A percentile compares a stretch with the other conserved stretches of the same genome.
phyloP scores from a whole-genome alignment of 768 basidiomycete species.

The Austroboletus eburneus region DNA sequence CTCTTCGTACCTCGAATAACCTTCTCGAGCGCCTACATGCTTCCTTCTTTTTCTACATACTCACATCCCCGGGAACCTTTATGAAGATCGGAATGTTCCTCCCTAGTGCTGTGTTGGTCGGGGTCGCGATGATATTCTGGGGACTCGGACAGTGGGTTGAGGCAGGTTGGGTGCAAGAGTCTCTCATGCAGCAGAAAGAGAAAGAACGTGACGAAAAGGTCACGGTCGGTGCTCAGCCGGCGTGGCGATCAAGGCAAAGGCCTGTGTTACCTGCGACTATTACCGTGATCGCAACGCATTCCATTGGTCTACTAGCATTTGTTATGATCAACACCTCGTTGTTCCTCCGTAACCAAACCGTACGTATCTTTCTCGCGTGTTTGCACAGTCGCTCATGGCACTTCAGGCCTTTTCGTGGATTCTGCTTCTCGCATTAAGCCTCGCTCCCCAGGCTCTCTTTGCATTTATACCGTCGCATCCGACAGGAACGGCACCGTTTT shows the following conservation, averaged over 20 bases:
- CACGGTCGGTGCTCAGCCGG: background rate
- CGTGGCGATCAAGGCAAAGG: conserved; percentile 35
- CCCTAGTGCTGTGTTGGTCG: conserved; percentile 81
- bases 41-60: conserved; percentile 94
- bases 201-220: conserved; percentile 12
- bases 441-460: conserved; percentile 34
- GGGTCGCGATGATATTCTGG: conserved; percentile 79
- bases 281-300: conserved; percentile 56
- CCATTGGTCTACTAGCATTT: conserved; percentile 51
- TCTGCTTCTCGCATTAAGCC: conserved; percentile 28
- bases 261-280: conserved; percentile 51
- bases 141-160: conserved; percentile 74
- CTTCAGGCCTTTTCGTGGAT: background rate
- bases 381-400: too few species aligned
- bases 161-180: conserved; percentile 48
- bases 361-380: too few species aligned
- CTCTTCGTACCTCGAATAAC: conserved; percentile 88
- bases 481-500: conserved; percentile 36
- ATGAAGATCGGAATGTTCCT: conserved; percentile 89
- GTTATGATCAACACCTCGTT: conserved; percentile 39
- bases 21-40: conserved; percentile 94
- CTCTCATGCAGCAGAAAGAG: conserved; percentile 2
- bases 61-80: conserved; percentile 53
- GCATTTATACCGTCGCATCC: conserved; percentile 22
- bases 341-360: conserved; percentile 41